A percentile compares a stretch with the other conserved stretches of the same genome.
These are phyloP conservation scores for Hypoxylon sp. DNA, from an alignment of 2,329 filamentous ascomycete species.

Conservation along the genomic window DNA sequence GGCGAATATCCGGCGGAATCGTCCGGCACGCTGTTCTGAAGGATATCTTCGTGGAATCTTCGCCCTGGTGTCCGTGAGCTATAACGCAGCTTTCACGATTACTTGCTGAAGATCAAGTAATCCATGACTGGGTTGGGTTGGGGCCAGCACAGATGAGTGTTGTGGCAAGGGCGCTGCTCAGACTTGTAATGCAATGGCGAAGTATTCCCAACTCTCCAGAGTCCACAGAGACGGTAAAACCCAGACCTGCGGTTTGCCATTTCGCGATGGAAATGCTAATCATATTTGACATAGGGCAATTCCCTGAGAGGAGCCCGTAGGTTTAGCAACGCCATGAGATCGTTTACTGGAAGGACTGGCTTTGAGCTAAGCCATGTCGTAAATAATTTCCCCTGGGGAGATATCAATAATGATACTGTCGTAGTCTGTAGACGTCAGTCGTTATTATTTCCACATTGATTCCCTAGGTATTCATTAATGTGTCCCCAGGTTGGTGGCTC, in stretches of 20 bases:
- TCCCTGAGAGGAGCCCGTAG: constrained; percentile 36
- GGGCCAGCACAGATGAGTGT: constrained; percentile 27
- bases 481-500: constrained; percentile 40
- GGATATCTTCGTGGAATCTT: constrained; percentile 30
- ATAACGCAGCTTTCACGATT: constrained; percentile 41
- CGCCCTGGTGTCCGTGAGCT: constrained; percentile 32
- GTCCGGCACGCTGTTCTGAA: too few relatives aligned
- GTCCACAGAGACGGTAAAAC: constrained; percentile 37
- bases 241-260: too few relatives aligned
- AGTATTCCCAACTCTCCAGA: constrained; percentile 36
- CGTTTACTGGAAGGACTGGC: constrained; percentile 28
- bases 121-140: constrained; percentile 40
- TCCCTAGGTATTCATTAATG: too few relatives aligned
- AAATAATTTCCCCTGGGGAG: constrained; percentile 38
- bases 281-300: constrained; percentile 22
- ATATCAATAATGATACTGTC: constrained; percentile 22
- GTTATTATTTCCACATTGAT: background rate
- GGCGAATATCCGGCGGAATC: too few relatives aligned
- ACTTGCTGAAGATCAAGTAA: constrained; percentile 38
- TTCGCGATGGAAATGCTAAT: too few relatives aligned
- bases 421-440: constrained; percentile 44
- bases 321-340: constrained; percentile 42
- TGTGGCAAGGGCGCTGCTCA: constrained; percentile 41
- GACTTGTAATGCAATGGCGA: constrained; percentile 35
- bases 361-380: constrained; percentile 36